phyloP scores from a whole-genome alignment of 1,284 basidiomycete species.

The Naganishia sp. region DNA sequence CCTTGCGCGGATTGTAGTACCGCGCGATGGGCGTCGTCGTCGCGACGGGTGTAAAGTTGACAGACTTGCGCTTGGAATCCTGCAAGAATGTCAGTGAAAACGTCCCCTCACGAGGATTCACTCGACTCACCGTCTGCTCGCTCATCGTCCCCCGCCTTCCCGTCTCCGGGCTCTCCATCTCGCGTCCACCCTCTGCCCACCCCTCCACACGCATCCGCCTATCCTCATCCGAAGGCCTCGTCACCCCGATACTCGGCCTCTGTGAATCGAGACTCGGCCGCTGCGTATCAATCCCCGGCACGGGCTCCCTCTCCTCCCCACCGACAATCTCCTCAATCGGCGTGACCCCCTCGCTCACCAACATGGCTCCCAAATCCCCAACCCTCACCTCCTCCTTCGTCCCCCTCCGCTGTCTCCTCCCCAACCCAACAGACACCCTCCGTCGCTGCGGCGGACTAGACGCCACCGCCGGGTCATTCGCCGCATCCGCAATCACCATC shows the following conservation, averaged over 20 bases:
- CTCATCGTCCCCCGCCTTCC: background rate
- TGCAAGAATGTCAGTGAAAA: background rate
- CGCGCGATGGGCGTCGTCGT: too few species aligned
- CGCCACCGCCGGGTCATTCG: background rate
- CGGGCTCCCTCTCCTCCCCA: background rate
- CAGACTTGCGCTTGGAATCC: slow-evolving; percentile 2
- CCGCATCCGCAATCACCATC: slow-evolving; percentile 6
- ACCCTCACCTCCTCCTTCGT: background rate
- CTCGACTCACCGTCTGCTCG: background rate
- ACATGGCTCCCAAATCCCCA: slow-evolving; percentile 1
- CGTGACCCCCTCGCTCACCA: background rate
- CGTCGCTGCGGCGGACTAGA: background rate
- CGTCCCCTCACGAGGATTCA: too few species aligned
- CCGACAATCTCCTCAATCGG: slow-evolving; percentile 10
- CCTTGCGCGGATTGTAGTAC: background rate
- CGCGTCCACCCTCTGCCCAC: slow-evolving; percentile 1
- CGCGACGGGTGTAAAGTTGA: background rate
- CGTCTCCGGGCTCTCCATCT: background rate
- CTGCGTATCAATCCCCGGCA: slow-evolving; percentile 14
- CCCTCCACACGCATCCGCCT: slow-evolving; percentile 1
- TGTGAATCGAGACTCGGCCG: background rate
- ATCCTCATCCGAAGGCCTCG: slow-evolving; percentile 19
- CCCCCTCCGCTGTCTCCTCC: background rate
- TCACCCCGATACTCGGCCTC: slow-evolving; percentile 7
- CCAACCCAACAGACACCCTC: background rate